Percentiles rank a stretch among this genome's conserved stretches.
Evolutionary conservation across 768 basidiomycete species (phyloP).

Genomic region (Gloeopeniophorella convolvens): DNA sequence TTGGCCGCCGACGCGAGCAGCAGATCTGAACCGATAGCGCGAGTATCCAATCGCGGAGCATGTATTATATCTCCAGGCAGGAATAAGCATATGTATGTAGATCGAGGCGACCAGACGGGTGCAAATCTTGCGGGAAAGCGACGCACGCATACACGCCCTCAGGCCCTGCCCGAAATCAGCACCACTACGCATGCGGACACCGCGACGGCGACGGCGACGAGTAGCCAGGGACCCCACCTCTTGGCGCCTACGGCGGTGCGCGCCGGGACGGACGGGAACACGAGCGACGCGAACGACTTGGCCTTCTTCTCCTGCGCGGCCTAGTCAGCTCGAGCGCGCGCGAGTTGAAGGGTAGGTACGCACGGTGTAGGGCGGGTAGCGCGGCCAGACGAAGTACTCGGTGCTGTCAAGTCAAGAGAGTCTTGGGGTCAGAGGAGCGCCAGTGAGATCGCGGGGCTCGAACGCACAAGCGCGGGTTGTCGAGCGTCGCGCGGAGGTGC

Average conservation of each 20-base stretch:
- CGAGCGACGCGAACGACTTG: constrained; percentile 26
- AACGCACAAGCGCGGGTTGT: constrained; percentile 36
- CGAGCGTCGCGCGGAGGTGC: constrained; percentile 53
- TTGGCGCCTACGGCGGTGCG: constrained; percentile 30
- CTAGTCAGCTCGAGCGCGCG: no score
- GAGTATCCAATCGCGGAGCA: no score
- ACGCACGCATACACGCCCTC: no score
- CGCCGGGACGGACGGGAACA: constrained; percentile 34
- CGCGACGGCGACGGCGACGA: constrained; percentile 40
- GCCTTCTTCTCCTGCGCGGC: constrained; percentile 23
- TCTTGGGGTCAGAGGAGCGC: background rate
- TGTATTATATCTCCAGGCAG: no score
- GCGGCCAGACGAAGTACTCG: constrained; percentile 28
- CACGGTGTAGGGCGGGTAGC: constrained; percentile 37
- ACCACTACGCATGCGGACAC: constrained; percentile 25
- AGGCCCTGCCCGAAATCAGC: constrained; percentile 3
- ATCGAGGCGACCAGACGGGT: no score
- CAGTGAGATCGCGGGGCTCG: background rate
- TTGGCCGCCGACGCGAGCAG: no score
- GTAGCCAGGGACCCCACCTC: constrained; percentile 22
- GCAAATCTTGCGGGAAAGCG: no score
- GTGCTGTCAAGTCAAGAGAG: constrained; percentile 21
- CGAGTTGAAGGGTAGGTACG: constrained; percentile 2
- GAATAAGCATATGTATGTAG: no score
- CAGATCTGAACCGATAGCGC: no score